Evolutionary conservation across 2,329 filamentous ascomycete genomes (phyloP), one percentile per base, ranked within the genome.

Genomic region (Myriosclerotinia duriaeana): DNA sequence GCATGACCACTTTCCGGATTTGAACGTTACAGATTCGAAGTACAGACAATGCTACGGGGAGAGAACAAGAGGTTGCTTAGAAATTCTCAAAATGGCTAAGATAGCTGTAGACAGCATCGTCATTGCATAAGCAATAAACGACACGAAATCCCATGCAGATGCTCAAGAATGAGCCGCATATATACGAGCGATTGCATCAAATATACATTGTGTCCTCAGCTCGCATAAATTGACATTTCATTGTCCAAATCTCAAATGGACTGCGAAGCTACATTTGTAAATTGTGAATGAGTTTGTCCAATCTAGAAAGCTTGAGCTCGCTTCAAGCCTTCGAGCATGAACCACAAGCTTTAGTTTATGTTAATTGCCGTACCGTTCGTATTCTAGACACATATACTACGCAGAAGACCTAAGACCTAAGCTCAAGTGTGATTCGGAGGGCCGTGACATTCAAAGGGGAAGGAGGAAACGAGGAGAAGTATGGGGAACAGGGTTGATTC

Each of bases 71-170:
- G 77, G 78, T 34, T 88, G 85, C 68, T 73, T 82, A 69, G 78
- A 77, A 66, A 80, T 87, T 44, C 79, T 88, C 22, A 80, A 83
- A 40, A 80, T 85, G 42, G 85, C 86, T 6, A 81, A 82, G 67
- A 71, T 78, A 54, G 83, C 85, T 2, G 78, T 88, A 62, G 82
- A 86, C 40, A 80, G 79, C 38, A 75, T 88, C 34, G 78, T 84
- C 15, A 87, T 88, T 76, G 78, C 83, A 22, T 86, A 48, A 64
- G 15, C 46, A 62, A 30, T 15, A 36, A 17, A 14, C 11, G 12
- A 17, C n/a, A 26, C 26, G n/a, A 34, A 30, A 0, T 30, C 20
- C 20, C 3, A 8, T 30, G 42, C 26, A 60, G 26, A 36, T 17
- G 17, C 30, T 17, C 14, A 22, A 44, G 48, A 38, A 36, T 1